These are phyloP conservation scores for Zelopaecilomyces penicillatus DNA, from an alignment of 2,329 filamentous ascomycete species.

Conservation along the genomic window DNA sequence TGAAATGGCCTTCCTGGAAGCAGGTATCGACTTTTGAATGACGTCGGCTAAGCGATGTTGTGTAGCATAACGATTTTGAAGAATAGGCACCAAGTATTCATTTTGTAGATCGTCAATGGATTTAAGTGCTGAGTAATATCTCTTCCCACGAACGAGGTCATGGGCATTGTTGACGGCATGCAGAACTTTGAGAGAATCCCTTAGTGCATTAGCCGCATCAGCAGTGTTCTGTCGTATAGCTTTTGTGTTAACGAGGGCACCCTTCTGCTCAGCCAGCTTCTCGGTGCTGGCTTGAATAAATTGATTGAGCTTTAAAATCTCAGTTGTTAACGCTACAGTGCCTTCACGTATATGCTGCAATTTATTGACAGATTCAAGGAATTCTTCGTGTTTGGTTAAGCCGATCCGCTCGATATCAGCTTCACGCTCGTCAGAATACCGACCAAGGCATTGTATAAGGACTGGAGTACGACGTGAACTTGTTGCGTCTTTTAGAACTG, in stretches of 20 bases:
- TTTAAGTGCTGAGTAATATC: constrained; percentile 89
- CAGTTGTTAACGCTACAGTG: constrained; percentile 77
- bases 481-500: constrained; percentile 84
- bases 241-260: constrained; percentile 83
- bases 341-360: constrained; percentile 87
- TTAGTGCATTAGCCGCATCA: constrained; percentile 79
- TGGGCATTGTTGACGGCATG: constrained; percentile 91
- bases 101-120: constrained; percentile 94
- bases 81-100: constrained; percentile 69
- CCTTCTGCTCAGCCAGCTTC: constrained; percentile 89
- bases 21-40: constrained; percentile 91
- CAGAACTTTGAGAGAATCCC: constrained; percentile 85
- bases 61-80: constrained; percentile 77
- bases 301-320: constrained; percentile 87
- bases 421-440: constrained; percentile 81
- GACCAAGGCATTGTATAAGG: constrained; percentile 60
- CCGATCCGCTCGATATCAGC: constrained; percentile 89
- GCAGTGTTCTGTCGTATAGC: constrained; percentile 92
- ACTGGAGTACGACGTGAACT: constrained; percentile 62
- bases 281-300: constrained; percentile 94
- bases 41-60: constrained; percentile 92
- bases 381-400: constrained; percentile 93
- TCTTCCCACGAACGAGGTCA: constrained; percentile 83
- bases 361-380: constrained; percentile 86
- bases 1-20: constrained; percentile 85